Conservation (phyloP, 2,329 filamentous ascomycete species). For the Tolypocladium album region DNA sequence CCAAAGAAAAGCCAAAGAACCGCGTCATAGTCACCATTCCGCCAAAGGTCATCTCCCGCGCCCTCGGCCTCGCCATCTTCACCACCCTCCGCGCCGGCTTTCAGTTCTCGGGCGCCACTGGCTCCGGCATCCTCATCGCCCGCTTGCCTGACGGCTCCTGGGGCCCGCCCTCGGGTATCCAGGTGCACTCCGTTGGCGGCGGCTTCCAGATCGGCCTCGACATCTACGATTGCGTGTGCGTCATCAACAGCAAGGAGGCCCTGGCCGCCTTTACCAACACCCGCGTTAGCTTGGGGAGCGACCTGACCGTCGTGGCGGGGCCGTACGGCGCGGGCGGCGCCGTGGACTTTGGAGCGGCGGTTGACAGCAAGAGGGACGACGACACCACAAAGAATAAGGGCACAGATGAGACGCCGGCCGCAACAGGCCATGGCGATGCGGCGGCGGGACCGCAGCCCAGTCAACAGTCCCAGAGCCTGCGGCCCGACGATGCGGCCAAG, state of each 20-base stretch:
- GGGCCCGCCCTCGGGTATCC: constrained; percentile 74
- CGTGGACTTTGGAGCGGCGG: constrained; percentile 43
- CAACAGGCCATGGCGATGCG: background rate
- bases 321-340: constrained; percentile 61
- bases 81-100: constrained; percentile 58
- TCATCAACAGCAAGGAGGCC: constrained; percentile 71
- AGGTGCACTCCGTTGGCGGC: constrained; percentile 68
- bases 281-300: constrained; percentile 66
- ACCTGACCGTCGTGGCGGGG: constrained; percentile 64
- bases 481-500: background rate
- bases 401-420: background rate
- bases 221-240: constrained; percentile 81
- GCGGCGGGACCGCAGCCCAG: background rate
- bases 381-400: background rate
- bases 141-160: constrained; percentile 55
- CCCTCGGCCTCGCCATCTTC: constrained; percentile 62
- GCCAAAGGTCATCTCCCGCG: constrained; percentile 49
- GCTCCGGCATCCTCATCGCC: constrained; percentile 54
- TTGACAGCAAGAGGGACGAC: constrained; percentile 8
- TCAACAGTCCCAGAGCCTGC: background rate
- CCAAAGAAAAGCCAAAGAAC: constrained; percentile 29
- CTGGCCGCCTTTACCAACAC: constrained; percentile 67
- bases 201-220: constrained; percentile 76
- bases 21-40: constrained; percentile 43
- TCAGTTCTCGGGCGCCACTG: constrained; percentile 54